Evolutionary conservation across 1,284 basidiomycete species (phyloP).

Genomic region (Lignosus rhinocerotis): DNA sequence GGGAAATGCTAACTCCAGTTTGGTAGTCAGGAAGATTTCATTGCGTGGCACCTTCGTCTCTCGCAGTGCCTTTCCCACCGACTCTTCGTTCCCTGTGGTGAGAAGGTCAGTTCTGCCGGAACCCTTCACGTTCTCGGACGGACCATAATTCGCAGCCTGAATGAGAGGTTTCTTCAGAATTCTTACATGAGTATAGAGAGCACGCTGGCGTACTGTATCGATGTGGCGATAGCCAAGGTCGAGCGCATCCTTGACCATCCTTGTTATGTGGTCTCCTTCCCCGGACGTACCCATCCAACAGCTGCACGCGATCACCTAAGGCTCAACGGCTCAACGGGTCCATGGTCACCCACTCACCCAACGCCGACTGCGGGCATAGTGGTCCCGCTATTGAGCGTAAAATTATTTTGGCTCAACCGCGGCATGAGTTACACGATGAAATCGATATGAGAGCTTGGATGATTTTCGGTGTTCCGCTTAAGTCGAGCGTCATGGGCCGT

Average conservation of each 20-base stretch:
- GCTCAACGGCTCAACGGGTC: background rate
- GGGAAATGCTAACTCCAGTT: conserved; percentile 25
- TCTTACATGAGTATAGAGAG: background rate
- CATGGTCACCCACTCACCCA: conserved; percentile 6
- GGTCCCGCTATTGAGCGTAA: conserved; percentile 29
- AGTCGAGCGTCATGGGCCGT: too few species aligned
- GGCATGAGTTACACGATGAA: background rate
- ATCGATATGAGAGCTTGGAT: too few species aligned
- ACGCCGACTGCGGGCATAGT: conserved; percentile 30
- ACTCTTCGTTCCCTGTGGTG: conserved; percentile 37
- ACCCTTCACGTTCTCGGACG: background rate
- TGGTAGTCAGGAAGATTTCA: conserved; percentile 48
- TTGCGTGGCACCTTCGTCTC: conserved; percentile 39
- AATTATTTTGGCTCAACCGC: background rate
- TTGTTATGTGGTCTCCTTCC: conserved; percentile 22
- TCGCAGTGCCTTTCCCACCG: conserved; percentile 43
- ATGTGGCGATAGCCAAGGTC: conserved; percentile 16
- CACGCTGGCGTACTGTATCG: conserved; percentile 15
- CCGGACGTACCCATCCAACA: conserved; percentile 27
- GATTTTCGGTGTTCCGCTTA: too few species aligned
- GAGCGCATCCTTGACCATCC: conserved; percentile 13
- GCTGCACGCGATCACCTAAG: conserved; percentile 8
- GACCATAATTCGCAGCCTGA: conserved; percentile 19
- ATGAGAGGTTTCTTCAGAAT: conserved; percentile 7
- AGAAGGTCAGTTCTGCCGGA: background rate